phyloP scores from a whole-genome alignment of 306 rosid species.

The Luffa acutangula region DNA sequence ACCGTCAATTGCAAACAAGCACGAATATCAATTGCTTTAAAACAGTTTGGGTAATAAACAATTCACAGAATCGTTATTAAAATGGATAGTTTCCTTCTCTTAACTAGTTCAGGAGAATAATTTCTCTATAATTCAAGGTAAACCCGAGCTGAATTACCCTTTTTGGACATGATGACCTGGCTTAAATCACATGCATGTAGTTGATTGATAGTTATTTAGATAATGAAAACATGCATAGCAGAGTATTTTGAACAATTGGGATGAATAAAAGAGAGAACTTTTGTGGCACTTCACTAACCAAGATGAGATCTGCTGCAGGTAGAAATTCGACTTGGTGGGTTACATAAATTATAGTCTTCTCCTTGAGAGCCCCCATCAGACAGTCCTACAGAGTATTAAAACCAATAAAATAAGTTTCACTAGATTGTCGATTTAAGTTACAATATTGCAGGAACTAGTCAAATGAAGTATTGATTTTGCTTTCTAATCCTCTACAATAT shows the following conservation, averaged over 20 bases:
- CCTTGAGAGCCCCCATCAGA: slow-evolving; percentile 77
- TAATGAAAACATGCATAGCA: background rate
- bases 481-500: background rate
- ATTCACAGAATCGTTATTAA: background rate
- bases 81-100: background rate
- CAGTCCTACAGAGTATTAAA: slow-evolving; percentile 43
- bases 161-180: slow-evolving; percentile 2
- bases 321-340: slow-evolving; percentile 99
- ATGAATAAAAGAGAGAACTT: background rate
- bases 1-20: background rate
- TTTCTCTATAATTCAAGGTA: background rate
- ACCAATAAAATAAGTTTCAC: background rate
- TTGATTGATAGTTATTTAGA: background rate
- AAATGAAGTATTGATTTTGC: background rate
- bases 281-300: slow-evolving; percentile 35
- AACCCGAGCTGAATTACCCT: background rate
- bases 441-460: background rate
- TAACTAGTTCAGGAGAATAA: background rate
- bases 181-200: background rate
- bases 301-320: slow-evolving; percentile 88
- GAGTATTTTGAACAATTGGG: background rate
- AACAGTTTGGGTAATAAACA: background rate
- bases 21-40: background rate
- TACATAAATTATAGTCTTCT: slow-evolving; percentile 70
- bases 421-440: background rate